These are phyloP conservation scores for Diddensiella santjacobensis DNA, from an alignment of 805 yeast genomes.

Conservation along the genomic window DNA sequence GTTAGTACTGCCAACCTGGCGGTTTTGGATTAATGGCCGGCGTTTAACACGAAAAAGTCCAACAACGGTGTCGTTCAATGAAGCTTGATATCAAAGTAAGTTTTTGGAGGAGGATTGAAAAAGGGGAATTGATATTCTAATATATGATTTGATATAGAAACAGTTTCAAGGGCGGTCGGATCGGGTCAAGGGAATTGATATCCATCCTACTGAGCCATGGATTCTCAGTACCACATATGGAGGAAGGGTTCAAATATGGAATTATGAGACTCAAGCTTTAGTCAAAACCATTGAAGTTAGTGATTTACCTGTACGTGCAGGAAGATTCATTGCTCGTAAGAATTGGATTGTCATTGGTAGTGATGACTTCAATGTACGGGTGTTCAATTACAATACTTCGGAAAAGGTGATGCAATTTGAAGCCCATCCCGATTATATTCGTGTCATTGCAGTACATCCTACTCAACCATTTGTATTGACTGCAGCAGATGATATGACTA, in stretches of 20 bases:
- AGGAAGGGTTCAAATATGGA: constrained; percentile 90
- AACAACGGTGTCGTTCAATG: no score
- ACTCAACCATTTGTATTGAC: constrained; percentile 84
- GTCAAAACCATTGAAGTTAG: constrained; percentile 91
- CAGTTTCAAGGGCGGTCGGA: constrained; percentile 83
- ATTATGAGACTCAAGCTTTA: constrained; percentile 75
- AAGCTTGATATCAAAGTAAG: constrained; percentile 2
- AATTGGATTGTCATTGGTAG: constrained; percentile 96
- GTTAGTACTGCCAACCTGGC: neutral
- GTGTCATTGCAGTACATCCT: constrained; percentile 92
- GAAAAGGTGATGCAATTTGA: constrained; percentile 94
- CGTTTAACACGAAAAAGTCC: neutral
- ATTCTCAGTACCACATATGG: constrained; percentile 84
- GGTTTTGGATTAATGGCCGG: neutral
- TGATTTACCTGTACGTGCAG: constrained; percentile 94
- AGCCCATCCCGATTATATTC: constrained; percentile 96
- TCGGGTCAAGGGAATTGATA: constrained; percentile 95
- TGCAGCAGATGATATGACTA: constrained; percentile 85
- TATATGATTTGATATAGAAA: constrained; percentile 1
- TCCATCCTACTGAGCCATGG: constrained; percentile 99
- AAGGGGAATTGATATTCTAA: neutral
- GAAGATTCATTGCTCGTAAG: constrained; percentile 90
- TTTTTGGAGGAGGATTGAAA: neutral
- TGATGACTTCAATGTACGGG: constrained; percentile 92
- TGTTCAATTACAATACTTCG: constrained; percentile 91